Evolutionary conservation across 148 eudicot genomes (phyloP), one percentile per base, ranked within the genome.

Genomic region (Rhododendron simsii): DNA sequence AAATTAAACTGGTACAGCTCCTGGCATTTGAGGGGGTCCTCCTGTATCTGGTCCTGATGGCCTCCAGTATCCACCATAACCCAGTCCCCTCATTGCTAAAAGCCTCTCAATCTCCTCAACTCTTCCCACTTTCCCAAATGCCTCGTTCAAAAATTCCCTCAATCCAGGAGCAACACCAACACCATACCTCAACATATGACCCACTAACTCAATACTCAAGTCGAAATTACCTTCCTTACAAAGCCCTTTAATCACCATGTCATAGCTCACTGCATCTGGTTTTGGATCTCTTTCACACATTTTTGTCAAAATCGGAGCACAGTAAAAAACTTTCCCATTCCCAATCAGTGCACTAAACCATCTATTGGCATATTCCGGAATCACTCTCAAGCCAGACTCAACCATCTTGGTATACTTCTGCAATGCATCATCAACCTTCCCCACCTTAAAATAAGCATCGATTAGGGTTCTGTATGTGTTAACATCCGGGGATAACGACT

Each of bases 341-440:
- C 95, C 92, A 37, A 94, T 93, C 86, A 95, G 80, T 88, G 90
- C 89, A 86, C 89, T 95, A 96, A 80, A 93, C 94, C 2, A 84
- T 91, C 86, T 95, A 75, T 95, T 23, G 98, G 99, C 85, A 87
- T 95, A 95, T 63, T 78, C 83, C 0, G 96, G 94, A 88, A 96
- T 94, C 77, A 96, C 98, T 84, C 98, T 95, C 85, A 95, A 83
- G 59, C 93, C 93, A 2, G 92, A 89, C 88, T 94, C 94, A 45
- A 96, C 84, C 99, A 96, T 95, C 23, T 41, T 94, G 76, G 91
- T 93, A 82, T 96, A 96, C 37, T 97, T 82, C 88, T 81, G 98
- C 98, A 57, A 90, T 86, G 98, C 99, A 88, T 93, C 96, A 90
- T 96, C 95, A 0, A 93, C 90, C 95, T 89, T 95, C 94, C 85